Evolutionary conservation across 192 early-diverging fungal genomes (phyloP), one percentile per base, ranked within the genome.

Genomic region (Backusella morwellensis): DNA sequence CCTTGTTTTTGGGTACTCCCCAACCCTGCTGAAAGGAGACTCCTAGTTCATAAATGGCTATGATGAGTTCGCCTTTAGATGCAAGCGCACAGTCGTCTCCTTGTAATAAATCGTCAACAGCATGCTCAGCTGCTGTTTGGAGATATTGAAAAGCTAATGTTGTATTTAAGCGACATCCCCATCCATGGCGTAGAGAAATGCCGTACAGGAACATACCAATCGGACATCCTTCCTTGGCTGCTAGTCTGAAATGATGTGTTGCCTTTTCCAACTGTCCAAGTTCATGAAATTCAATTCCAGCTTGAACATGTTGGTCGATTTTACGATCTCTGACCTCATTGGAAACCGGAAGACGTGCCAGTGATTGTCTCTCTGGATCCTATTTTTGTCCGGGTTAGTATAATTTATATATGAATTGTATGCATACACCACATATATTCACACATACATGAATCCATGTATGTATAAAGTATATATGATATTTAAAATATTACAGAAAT

Each of bases 31-130:
- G 88, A 73, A 92, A 95, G 77, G 91, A 92, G 73, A 92, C 88
- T 6, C 92, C 94, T 9, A 95, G 81, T 81, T 95, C 94, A 70
- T 93, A 93, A 69, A 95, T 90, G 6, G 94, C 93, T 86, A 95
- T 91, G 8, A 91, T 88, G 69, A 95, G 78, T 76, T 93, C 93
- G 35, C 90, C 87, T 68, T 87, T 88, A 42, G 90, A 87, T 32
- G 91, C 87, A 4, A 87, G 87, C 34, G 73, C 78, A 0, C 86
- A 87, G 40, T 89, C 87, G 1, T 84, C 83, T 34, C 35, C 44
- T 5, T 69, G 54, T 19, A 77, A 54, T 35, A 93, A 82, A 47
- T 90, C 90, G 5, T 85, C 73, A 32, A 93, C 88, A n/a, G 92
- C 92, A 29, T 85, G 85, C 70, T 93, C 91, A 44, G 91, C 93